Percentiles rank a stretch among this genome's conserved stretches.
phyloP scores from a whole-genome alignment of 1,284 basidiomycete species.

The Ganoderma resinaceum region DNA sequence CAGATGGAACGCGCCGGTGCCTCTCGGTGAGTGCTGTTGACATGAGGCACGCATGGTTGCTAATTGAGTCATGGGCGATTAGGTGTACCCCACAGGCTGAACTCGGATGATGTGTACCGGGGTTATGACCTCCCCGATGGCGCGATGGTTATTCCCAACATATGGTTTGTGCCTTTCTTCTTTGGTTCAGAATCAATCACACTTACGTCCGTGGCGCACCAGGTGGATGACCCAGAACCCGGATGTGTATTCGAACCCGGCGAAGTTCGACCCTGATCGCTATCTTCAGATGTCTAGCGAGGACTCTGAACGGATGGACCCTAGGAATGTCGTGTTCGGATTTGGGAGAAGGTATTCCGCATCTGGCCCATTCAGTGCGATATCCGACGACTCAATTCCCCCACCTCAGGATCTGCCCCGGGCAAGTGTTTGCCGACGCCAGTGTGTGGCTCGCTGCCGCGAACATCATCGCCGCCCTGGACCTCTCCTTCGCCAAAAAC shows the following conservation, averaged over 20 bases:
- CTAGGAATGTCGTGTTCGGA: conserved; percentile 34
- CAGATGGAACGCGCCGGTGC: conserved; percentile 34
- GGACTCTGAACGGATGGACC: conserved; percentile 23
- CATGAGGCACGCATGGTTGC: neutral
- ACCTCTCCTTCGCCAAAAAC: conserved; percentile 30
- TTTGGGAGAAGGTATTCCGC: conserved; percentile 33
- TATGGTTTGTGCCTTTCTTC: conserved; percentile 31
- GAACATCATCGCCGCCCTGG: conserved; percentile 36
- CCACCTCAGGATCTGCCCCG: conserved; percentile 33
- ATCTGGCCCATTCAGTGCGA: neutral
- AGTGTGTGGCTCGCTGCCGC: conserved; percentile 32
- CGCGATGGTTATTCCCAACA: conserved; percentile 36
- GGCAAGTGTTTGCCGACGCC: conserved; percentile 33
- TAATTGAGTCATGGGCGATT: neutral
- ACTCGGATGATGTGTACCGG: conserved; percentile 32
- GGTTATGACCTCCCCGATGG: conserved; percentile 32
- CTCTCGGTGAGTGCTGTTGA: conserved; percentile 29
- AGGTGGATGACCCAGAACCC: conserved; percentile 36
- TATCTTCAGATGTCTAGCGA: conserved; percentile 27
- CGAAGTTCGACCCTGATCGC: conserved; percentile 35
- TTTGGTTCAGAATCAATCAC: neutral
- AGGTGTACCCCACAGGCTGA: conserved; percentile 35
- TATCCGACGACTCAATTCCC: neutral
- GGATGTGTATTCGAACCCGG: conserved; percentile 30
- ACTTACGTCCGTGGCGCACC: neutral